Conservation (phyloP, 768 basidiomycete species). For the Suillus discolor region DNA sequence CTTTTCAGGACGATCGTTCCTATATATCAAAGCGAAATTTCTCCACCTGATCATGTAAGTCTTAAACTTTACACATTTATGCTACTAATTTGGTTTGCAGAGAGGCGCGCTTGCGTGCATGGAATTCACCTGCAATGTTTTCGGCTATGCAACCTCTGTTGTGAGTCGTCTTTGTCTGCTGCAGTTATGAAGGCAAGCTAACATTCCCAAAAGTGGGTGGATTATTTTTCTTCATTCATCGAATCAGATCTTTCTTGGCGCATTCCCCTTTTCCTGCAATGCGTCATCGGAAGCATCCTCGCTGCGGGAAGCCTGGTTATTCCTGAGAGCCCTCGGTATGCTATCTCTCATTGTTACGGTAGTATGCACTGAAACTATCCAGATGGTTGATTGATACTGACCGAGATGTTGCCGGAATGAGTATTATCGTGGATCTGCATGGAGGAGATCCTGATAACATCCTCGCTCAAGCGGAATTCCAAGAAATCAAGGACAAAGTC, state of each 20-base stretch:
- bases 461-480: constrained; percentile 79
- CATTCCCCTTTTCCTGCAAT: constrained; percentile 86
- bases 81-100: constrained; percentile 37
- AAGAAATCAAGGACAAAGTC: constrained; percentile 85
- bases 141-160: constrained; percentile 89
- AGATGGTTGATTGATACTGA: constrained; percentile 92
- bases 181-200: not conserved
- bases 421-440: constrained; percentile 85
- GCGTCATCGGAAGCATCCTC: constrained; percentile 81
- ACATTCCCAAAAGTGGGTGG: constrained; percentile 69
- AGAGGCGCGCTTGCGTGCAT: constrained; percentile 92
- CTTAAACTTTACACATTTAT: not conserved
- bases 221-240: constrained; percentile 91
- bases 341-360: not conserved
- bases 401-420: constrained; percentile 80
- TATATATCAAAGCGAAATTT: constrained; percentile 95
- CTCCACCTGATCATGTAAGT: constrained; percentile 84
- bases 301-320: constrained; percentile 78
- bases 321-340: constrained; percentile 87
- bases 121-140: constrained; percentile 92
- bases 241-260: constrained; percentile 90
- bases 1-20: constrained; percentile 83
- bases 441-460: constrained; percentile 74
- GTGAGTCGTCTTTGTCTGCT: constrained; percentile 46
- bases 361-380: constrained; percentile 11